A percentile compares a stretch with the other conserved stretches of the same genome.
Conservation (phyloP, 805 yeast genomes). For the Candida parachauliodes region DNA sequence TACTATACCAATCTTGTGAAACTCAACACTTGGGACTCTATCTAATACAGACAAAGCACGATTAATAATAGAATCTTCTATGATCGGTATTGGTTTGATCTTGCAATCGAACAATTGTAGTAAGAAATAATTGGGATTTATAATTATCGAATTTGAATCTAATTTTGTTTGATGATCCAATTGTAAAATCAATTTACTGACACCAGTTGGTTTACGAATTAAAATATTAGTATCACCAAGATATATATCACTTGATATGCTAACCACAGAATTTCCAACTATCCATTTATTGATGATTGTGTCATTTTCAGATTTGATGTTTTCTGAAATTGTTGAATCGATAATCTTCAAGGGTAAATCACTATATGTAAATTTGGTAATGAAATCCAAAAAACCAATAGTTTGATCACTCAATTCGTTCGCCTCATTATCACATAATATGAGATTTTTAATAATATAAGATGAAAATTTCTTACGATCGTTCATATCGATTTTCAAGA, state of each 20-base stretch:
- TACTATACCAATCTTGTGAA: constrained; percentile 73
- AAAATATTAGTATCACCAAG: constrained; percentile 52
- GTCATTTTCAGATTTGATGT: constrained; percentile 5
- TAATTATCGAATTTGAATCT: neutral
- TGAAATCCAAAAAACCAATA: constrained; percentile 62
- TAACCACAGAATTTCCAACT: constrained; percentile 52
- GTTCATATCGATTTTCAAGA: constrained; percentile 54
- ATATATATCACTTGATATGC: constrained; percentile 49
- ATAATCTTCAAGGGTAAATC: constrained; percentile 53
- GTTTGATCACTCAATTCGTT: constrained; percentile 46
- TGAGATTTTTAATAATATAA: constrained; percentile 57
- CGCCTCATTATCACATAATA: constrained; percentile 21
- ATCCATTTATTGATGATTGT: constrained; percentile 48
- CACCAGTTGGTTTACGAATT: constrained; percentile 67
- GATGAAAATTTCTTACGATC: constrained; percentile 60
- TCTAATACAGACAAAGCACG: constrained; percentile 62
- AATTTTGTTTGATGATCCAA: constrained; percentile 30
- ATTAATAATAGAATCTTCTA: constrained; percentile 43
- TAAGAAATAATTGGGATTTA: constrained; percentile 43
- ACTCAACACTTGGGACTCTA: constrained; percentile 71
- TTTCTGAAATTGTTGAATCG: constrained; percentile 17
- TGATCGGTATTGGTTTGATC: constrained; percentile 47
- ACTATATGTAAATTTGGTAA: constrained; percentile 62
- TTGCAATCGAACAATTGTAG: constrained; percentile 47
- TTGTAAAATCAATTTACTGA: constrained; percentile 42